Evolutionary conservation across 2,329 filamentous ascomycete genomes (phyloP), one percentile per base, ranked within the genome.

Genomic region (Talaromyces sp.): DNA sequence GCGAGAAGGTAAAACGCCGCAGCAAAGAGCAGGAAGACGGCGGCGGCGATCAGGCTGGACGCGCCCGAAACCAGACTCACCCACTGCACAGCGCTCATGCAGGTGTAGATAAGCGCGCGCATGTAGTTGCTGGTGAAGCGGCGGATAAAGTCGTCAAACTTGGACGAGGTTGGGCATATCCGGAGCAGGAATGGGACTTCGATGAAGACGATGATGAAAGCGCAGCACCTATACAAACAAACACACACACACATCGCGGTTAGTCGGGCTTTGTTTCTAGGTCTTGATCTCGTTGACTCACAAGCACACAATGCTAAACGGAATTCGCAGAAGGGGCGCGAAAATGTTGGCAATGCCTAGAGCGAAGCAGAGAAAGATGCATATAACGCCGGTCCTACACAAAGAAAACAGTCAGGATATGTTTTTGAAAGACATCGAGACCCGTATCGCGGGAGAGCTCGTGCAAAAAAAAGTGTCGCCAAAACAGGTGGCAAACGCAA

Each of bases 121-220:
- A 95, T 96, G 82, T 93, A 98, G 82, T 97, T 98, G 63, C 93
- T 96, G 66, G 92, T 92, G 82, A 99, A 91, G 72, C 86, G 89
- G 78, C 94, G 92, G 77, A 99, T 94, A 75, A 92, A 89, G 67
- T 80, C 82, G 76, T 99, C 95, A 80, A 99, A 99, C 67, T 85
- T 87, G 66, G 88, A 78, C 14, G 94, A 98, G 5, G 95, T 99
- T 62, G 95, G 95, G 82, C 95, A 99, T 81, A 99, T 97, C 78
- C 95, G 91, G 65, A 99, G 88, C 62, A 99, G 90, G 63, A 98
- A 88, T 31, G 95, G 95, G 18, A 99, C 89, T 77, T 99, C 91
- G 73, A 94, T 84, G 78, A 95, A 95, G 72, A 95, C 81, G 72
- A 95, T 89, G 69, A 93, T 70, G 69, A 92, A 86, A 14, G 87